These are phyloP conservation scores for Pseudogymnoascus sp. DNA, from an alignment of 2,329 filamentous ascomycete genomes.

Conservation along the genomic window DNA sequence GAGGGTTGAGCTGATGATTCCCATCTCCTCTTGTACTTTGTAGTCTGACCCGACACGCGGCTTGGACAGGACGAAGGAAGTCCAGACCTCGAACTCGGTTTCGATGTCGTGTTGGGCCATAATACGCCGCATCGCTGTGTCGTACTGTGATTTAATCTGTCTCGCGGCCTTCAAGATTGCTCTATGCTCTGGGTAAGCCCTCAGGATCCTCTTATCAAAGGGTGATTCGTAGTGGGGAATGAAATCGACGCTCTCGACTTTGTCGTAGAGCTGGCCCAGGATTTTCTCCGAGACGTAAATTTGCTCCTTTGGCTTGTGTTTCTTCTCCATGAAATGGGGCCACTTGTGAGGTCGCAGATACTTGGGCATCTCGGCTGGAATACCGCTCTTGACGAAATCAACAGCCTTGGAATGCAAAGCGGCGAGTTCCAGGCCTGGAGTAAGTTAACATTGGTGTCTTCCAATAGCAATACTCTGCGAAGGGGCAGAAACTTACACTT, in stretches of 20 bases:
- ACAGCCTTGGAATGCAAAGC: conserved; percentile 83
- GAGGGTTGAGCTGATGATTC: conserved; percentile 57
- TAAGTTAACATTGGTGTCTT: conserved; percentile 15
- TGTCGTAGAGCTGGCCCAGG: conserved; percentile 77
- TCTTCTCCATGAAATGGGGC: conserved; percentile 87
- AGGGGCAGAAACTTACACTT: conserved; percentile 50
- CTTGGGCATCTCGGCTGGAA: conserved; percentile 60
- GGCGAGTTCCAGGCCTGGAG: conserved; percentile 60
- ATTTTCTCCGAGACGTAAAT: conserved; percentile 64
- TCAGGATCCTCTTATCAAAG: conserved; percentile 72
- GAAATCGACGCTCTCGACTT: conserved; percentile 62
- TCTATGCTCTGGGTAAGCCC: conserved; percentile 51
- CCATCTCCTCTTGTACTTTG: conserved; percentile 80
- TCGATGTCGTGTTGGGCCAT: conserved; percentile 79
- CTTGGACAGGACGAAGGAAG: conserved; percentile 73
- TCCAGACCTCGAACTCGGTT: conserved; percentile 90
- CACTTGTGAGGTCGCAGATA: conserved; percentile 56
- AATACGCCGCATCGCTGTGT: conserved; percentile 66
- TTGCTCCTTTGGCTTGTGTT: conserved; percentile 36
- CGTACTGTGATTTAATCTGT: conserved; percentile 70
- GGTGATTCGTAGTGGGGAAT: conserved; percentile 61
- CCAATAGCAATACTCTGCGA: background rate
- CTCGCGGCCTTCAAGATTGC: conserved; percentile 52
- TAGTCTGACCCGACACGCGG: conserved; percentile 70
- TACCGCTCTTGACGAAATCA: conserved; percentile 88